phyloP scores from a whole-genome alignment of 2,329 filamentous ascomycete genomes.

The Iodosphaeria phyllophila region DNA sequence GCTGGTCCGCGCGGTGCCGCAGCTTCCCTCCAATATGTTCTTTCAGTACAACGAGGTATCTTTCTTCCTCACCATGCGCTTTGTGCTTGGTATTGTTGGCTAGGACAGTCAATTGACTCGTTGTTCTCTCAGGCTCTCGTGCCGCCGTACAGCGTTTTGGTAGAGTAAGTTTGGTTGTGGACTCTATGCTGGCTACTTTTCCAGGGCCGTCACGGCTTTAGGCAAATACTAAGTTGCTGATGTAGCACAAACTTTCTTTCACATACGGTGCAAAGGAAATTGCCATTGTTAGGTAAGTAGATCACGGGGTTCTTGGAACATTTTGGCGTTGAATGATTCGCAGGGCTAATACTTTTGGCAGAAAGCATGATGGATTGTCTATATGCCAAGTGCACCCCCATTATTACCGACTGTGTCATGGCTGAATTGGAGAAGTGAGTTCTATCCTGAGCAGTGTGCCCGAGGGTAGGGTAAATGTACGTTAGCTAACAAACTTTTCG shows the following conservation, averaged over 20 bases:
- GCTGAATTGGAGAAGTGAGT: constrained; percentile 79
- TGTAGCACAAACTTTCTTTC: constrained; percentile 66
- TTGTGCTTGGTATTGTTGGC: too few species aligned
- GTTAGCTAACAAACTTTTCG: too few species aligned
- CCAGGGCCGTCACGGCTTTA: not conserved
- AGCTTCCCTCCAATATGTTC: constrained; percentile 71
- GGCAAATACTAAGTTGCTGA: constrained; percentile 1
- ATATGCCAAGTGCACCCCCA: constrained; percentile 76
- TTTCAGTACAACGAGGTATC: constrained; percentile 43
- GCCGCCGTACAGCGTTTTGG: constrained; percentile 61
- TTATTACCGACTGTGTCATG: constrained; percentile 71
- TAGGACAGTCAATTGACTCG: too few species aligned
- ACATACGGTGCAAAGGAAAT: constrained; percentile 79
- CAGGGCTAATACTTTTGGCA: not conserved
- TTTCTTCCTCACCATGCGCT: too few species aligned
- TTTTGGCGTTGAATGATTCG: not conserved
- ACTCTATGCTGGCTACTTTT: too few species aligned
- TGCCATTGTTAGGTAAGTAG: constrained; percentile 49
- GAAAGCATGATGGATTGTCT: constrained; percentile 71
- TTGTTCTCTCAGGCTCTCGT: too few species aligned
- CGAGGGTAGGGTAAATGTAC: too few species aligned
- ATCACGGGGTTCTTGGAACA: constrained; percentile 14
- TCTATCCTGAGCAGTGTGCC: too few species aligned
- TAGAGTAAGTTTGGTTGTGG: constrained; percentile 32
- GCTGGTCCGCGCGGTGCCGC: constrained; percentile 60